Evolutionary conservation across 2,329 filamentous ascomycete genomes (phyloP).

Genomic region (Calonectria naviculata): DNA sequence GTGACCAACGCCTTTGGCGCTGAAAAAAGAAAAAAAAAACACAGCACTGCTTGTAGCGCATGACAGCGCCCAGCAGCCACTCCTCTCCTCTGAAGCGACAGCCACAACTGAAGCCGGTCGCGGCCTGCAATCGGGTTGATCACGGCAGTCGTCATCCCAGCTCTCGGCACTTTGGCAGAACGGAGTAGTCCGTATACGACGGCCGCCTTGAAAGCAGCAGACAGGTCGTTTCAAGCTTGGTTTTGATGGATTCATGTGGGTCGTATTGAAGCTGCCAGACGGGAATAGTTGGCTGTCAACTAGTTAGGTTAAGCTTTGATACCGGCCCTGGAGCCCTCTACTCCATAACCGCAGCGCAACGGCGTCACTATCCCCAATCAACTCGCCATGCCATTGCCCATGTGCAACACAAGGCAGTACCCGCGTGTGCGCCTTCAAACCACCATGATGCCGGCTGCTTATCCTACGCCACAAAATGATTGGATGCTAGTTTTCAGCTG

Average conservation of each 20-base stretch:
- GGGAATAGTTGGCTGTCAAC: too few species aligned
- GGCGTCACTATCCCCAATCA: neutral
- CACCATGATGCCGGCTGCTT: neutral
- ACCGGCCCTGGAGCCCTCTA: neutral
- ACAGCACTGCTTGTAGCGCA: neutral
- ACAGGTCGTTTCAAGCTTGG: too few species aligned
- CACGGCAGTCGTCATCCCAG: neutral
- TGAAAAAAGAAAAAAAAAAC: neutral
- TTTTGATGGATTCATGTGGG: too few species aligned
- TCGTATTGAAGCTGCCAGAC: too few species aligned
- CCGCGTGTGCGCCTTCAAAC: neutral
- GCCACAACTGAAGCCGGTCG: neutral
- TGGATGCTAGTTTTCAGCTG: constrained; percentile 3
- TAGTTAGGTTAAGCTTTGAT: neutral
- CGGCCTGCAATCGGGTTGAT: neutral
- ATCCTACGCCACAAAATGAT: neutral
- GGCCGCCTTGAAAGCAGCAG: neutral
- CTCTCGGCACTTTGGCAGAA: neutral
- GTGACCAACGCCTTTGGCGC: too few species aligned
- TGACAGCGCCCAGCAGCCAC: neutral
- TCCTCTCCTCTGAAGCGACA: neutral
- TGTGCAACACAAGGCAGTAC: neutral
- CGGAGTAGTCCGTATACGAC: too few species aligned
- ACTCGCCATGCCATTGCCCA: neutral
- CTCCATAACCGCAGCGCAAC: neutral